Percentiles rank a stretch among this genome's conserved stretches.
Evolutionary conservation across 176 grass and related monocot genomes (phyloP).

Genomic region (Carex littledalei): DNA sequence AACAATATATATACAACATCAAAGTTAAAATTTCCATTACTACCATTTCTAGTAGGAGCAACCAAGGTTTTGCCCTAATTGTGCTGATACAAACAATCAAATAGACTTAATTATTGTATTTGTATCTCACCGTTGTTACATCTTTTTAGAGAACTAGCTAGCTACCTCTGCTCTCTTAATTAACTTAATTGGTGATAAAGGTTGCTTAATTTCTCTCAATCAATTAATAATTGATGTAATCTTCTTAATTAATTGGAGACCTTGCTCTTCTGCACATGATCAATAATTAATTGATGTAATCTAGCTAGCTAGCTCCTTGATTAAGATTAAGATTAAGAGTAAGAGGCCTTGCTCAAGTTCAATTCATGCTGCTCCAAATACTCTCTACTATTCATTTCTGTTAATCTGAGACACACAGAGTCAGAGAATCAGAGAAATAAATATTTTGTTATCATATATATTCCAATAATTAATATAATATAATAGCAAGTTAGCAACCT

Average conservation of each 20-base stretch:
- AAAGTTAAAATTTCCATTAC: too few relatives aligned
- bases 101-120: too few relatives aligned
- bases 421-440: neutral
- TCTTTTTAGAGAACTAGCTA: too few relatives aligned
- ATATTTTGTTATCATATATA: neutral
- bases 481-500: neutral
- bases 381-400: constrained; percentile 82
- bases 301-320: neutral
- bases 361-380: constrained; percentile 70
- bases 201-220: neutral
- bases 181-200: too few relatives aligned
- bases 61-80: too few relatives aligned
- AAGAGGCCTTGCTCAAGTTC: constrained; percentile 27
- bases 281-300: neutral
- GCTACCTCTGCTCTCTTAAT: too few relatives aligned
- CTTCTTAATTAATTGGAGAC: neutral
- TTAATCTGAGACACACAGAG: constrained; percentile 46
- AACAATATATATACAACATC: too few relatives aligned
- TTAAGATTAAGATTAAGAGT: too few relatives aligned
- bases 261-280: neutral
- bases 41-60: too few relatives aligned
- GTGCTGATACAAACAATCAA: too few relatives aligned
- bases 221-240: neutral
- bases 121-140: too few relatives aligned
- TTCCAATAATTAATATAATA: neutral